These are phyloP conservation scores for Rhodomyrtus psidioides DNA, from an alignment of 441 rosid genomes.

Conservation along the genomic window DNA sequence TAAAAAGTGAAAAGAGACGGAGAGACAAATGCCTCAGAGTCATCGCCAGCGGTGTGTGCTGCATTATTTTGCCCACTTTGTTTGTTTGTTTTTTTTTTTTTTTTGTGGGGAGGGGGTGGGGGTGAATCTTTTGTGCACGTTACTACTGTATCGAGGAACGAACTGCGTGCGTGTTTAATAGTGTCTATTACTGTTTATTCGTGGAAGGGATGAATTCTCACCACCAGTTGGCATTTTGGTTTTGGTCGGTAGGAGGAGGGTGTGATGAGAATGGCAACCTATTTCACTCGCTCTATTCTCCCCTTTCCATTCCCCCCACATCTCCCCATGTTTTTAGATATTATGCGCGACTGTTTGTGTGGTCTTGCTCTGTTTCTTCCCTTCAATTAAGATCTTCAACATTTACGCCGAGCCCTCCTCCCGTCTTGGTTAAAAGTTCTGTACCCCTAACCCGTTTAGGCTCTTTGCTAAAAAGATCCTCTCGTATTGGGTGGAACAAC, in stretches of 20 bases:
- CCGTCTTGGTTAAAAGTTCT: neutral
- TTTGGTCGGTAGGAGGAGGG: neutral
- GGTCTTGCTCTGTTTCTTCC: neutral
- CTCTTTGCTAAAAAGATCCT: neutral
- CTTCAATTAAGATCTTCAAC: neutral
- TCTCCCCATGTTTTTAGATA: neutral
- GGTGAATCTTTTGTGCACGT: neutral
- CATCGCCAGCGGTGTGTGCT: neutral
- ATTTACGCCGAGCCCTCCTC: neutral
- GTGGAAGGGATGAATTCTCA: neutral
- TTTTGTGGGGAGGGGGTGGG: too few species aligned
- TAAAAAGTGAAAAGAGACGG: neutral
- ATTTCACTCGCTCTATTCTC: too few species aligned
- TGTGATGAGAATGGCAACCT: neutral
- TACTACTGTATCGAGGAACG: neutral
- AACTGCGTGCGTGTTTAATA: neutral
- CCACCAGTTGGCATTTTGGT: neutral
- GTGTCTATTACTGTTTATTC: neutral
- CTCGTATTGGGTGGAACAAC: too few species aligned
- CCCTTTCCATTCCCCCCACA: too few species aligned
- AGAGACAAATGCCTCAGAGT: neutral
- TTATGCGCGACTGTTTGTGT: neutral
- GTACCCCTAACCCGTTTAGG: neutral
- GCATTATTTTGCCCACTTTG: neutral
- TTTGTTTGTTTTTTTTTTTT: neutral